phyloP scores from a whole-genome alignment of 2,329 filamentous ascomycete genomes.

The Colletotrichum somersetense region DNA sequence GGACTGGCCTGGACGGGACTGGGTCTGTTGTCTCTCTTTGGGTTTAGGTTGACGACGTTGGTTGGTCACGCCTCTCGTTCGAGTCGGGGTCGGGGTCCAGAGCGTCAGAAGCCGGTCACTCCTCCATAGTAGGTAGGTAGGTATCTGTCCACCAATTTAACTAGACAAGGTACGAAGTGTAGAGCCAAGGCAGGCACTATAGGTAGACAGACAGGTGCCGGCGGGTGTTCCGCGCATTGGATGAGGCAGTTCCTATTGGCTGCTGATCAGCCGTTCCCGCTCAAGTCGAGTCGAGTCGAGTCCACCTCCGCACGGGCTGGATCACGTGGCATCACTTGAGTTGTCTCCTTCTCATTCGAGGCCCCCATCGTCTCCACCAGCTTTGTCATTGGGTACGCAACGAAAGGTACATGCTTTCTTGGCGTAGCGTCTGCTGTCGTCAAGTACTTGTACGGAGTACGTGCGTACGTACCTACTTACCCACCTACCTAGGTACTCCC shows the following conservation, averaged over 20 bases:
- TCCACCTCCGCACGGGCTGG: slow-evolving; percentile 20
- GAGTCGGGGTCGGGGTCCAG: slow-evolving; percentile 30
- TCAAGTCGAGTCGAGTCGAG: background rate
- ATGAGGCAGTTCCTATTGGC: background rate
- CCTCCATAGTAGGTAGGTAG: too few species aligned
- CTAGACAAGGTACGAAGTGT: too few species aligned
- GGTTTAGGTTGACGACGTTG: slow-evolving; percentile 11
- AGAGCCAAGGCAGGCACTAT: too few species aligned
- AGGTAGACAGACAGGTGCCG: background rate
- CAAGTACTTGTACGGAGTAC: too few species aligned
- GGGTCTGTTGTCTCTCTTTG: background rate
- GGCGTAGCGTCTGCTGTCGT: background rate
- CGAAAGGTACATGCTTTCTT: background rate
- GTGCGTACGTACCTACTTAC: too few species aligned
- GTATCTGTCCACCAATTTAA: too few species aligned
- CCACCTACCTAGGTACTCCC: too few species aligned
- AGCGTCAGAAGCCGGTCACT: background rate
- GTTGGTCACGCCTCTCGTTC: slow-evolving; percentile 1
- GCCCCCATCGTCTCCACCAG: background rate
- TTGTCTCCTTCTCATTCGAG: background rate
- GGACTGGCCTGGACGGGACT: slow-evolving; percentile 8
- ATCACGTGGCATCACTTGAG: slow-evolving; percentile 28
- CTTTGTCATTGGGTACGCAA: background rate
- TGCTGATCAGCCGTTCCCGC: slow-evolving; percentile 8
- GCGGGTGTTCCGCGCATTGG: slow-evolving; percentile 1